Percentiles rank a stretch among this genome's conserved stretches.
These are phyloP conservation scores for Tetrahymena elliotti DNA, from an alignment of 73 alveolate genomes.

Conservation along the genomic window DNA sequence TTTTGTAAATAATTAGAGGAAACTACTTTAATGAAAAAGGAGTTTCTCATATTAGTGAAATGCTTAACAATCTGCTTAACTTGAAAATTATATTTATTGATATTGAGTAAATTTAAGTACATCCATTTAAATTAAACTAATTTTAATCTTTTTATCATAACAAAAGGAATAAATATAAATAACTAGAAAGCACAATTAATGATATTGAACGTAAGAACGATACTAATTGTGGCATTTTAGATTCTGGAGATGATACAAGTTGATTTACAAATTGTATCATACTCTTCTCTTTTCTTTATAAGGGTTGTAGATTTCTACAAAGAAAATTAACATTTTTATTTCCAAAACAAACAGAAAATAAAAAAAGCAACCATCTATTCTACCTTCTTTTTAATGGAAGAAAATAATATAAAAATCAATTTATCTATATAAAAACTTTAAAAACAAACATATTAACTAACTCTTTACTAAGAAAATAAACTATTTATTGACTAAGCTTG, in stretches of 20 bases:
- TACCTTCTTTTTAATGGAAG: too few relatives aligned
- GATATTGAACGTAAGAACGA: neutral
- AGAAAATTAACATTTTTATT: too few relatives aligned
- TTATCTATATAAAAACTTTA: too few relatives aligned
- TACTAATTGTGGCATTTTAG: neutral
- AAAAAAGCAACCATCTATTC: too few relatives aligned
- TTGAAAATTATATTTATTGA: neutral
- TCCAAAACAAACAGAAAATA: neutral
- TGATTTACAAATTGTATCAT: neutral
- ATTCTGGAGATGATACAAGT: neutral
- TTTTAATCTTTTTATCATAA: neutral
- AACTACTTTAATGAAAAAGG: neutral
- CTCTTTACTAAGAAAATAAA: neutral
- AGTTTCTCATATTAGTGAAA: neutral
- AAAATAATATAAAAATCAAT: too few relatives aligned
- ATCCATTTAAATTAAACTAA: neutral
- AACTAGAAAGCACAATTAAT: neutral
- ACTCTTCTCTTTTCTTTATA: neutral
- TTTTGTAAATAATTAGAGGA: neutral
- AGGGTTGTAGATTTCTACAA: neutral
- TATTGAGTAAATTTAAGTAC: neutral
- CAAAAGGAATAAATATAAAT: neutral
- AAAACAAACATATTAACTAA: neutral
- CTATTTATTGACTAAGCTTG: neutral
- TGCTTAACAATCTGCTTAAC: neutral